Conservation (phyloP, 2,329 filamentous ascomycete genomes). For the Neonectria magnoliae region DNA sequence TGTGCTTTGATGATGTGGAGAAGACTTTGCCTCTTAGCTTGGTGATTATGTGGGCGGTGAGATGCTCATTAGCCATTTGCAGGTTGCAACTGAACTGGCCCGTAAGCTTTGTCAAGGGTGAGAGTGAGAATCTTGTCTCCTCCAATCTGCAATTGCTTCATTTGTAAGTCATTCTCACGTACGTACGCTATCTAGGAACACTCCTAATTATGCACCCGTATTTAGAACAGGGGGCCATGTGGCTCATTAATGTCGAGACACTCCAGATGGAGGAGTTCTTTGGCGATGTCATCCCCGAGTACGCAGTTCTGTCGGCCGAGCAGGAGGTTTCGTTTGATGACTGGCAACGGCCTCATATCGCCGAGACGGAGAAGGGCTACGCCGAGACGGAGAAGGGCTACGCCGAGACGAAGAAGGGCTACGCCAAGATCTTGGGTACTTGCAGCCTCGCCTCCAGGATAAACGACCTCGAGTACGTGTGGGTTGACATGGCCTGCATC, state of each 20-base stretch:
- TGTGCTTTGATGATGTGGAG: neutral
- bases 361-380: conserved; percentile 15
- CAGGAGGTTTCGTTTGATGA: conserved; percentile 27
- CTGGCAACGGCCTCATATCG: conserved; percentile 8
- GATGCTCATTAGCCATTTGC: neutral
- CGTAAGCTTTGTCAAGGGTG: neutral
- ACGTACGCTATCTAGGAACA: neutral
- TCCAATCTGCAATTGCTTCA: neutral
- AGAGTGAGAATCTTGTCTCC: neutral
- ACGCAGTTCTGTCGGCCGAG: conserved; percentile 22
- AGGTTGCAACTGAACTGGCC: neutral
- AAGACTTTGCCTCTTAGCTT: neutral
- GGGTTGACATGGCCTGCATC: conserved; percentile 30
- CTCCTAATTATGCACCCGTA: neutral
- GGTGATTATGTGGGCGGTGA: neutral
- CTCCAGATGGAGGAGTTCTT: conserved; percentile 22
- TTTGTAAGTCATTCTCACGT: too few relatives aligned
- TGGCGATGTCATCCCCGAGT: conserved; percentile 18
- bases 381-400: conserved; percentile 24
- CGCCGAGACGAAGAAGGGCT: conserved; percentile 12
- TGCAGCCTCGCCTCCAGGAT: conserved; percentile 7
- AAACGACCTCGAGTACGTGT: conserved; percentile 9
- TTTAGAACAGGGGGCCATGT: conserved; percentile 2
- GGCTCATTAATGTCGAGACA: conserved; percentile 26
- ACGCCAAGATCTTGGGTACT: conserved; percentile 22